Conservation (phyloP, 148 eudicot genomes). For the Polygonum aviculare region DNA sequence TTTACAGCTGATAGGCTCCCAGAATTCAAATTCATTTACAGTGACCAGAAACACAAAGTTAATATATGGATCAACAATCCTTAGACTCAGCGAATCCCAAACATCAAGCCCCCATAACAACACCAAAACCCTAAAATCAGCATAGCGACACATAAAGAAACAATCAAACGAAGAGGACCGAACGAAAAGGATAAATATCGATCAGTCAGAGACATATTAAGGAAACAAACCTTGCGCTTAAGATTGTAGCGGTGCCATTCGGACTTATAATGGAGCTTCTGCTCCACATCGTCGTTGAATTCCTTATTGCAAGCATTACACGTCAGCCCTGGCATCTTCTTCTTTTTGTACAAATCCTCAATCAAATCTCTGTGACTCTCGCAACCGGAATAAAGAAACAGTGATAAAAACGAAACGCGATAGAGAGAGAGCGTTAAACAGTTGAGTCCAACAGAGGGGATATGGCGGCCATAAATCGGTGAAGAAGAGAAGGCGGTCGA, state of each 20-base stretch:
- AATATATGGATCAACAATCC: background rate
- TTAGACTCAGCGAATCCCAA: background rate
- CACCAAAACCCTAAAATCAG: background rate
- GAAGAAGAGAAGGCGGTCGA: constrained; percentile 5
- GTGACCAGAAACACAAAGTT: background rate
- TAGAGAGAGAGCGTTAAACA: background rate
- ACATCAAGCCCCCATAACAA: background rate
- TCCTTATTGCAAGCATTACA: constrained; percentile 94
- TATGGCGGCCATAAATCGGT: constrained; percentile 6
- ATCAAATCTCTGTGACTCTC: background rate
- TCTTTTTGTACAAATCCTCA: background rate
- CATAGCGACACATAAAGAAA: background rate
- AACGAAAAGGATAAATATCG: background rate
- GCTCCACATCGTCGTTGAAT: constrained; percentile 57
- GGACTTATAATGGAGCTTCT: constrained; percentile 89
- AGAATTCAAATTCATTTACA: background rate
- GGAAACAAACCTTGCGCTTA: constrained; percentile 74
- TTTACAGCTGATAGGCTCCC: background rate
- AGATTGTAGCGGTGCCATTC: constrained; percentile 99
- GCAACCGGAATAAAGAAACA: background rate
- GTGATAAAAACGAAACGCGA: background rate
- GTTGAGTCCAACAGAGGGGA: background rate
- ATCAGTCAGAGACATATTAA: background rate
- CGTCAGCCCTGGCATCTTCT: constrained; percentile 60
- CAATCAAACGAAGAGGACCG: constrained; percentile 2